Percentiles rank a stretch among this genome's conserved stretches.
Evolutionary conservation across 2,329 filamentous ascomycete species (phyloP).

Genomic region (Trichophyton simii): DNA sequence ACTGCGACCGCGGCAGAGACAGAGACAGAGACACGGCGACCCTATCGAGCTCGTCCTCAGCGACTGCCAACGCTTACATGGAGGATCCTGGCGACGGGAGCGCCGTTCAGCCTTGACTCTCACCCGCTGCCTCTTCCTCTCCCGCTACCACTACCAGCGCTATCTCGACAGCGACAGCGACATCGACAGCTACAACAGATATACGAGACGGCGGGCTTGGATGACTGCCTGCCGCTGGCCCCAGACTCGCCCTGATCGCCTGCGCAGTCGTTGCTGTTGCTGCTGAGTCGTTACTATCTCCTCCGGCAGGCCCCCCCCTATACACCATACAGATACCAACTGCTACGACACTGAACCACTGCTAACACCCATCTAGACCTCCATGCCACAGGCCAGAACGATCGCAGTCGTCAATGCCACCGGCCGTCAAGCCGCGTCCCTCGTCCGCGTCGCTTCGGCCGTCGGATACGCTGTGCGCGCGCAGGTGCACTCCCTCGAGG

Average conservation of each 20-base stretch:
- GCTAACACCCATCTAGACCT: neutral
- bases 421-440: slow-evolving; percentile 86
- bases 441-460: slow-evolving; percentile 86
- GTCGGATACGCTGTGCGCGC: slow-evolving; percentile 88
- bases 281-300: too few species aligned
- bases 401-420: slow-evolving; percentile 94
- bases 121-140: too few species aligned
- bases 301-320: too few species aligned
- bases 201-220: too few species aligned
- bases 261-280: too few species aligned
- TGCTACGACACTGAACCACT: too few species aligned
- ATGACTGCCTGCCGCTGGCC: too few species aligned
- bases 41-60: too few species aligned
- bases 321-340: too few species aligned
- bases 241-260: neutral
- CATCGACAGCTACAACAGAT: too few species aligned
- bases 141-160: too few species aligned
- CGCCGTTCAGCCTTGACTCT: neutral
- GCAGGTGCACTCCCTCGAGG: slow-evolving; percentile 76
- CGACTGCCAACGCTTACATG: neutral
- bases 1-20: neutral
- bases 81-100: neutral
- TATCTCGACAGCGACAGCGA: too few species aligned
- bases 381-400: slow-evolving; percentile 45
- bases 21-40: neutral